Percentiles rank a stretch among this genome's conserved stretches.
Conservation (phyloP, 208 protist species). For the Trypanosoma melophagium region DNA sequence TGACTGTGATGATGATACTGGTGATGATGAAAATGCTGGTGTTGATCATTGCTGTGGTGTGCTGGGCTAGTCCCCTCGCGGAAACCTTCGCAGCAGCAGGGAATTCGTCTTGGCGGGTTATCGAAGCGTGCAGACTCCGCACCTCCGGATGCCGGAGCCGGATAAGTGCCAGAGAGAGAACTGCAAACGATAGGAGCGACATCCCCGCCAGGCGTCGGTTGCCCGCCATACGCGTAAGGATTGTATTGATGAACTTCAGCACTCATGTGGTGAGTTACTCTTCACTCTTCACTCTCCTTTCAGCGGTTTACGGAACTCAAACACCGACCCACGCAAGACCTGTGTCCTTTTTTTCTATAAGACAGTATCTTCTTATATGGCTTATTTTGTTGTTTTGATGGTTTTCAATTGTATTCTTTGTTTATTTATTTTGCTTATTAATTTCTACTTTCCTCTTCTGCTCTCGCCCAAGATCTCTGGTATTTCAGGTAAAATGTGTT, state of each 20-base stretch:
- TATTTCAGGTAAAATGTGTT: too few species aligned
- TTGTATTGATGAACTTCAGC: conserved; percentile 6
- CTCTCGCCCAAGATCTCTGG: background rate
- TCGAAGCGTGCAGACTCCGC: background rate
- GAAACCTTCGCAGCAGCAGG: conserved; percentile 59
- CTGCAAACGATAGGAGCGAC: conserved; percentile 26
- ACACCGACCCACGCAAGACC: background rate
- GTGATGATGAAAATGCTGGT: background rate
- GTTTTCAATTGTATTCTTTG: background rate
- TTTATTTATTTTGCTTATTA: background rate
- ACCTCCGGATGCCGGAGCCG: background rate
- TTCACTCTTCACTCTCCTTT: background rate
- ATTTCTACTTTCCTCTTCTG: background rate
- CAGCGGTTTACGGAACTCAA: background rate
- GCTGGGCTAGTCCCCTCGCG: conserved; percentile 1
- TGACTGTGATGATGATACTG: background rate
- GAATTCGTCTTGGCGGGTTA: conserved; percentile 4
- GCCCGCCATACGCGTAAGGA: background rate
- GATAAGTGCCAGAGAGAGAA: conserved; percentile 22
- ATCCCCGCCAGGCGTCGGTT: background rate
- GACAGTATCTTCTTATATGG: background rate
- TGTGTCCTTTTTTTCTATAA: background rate
- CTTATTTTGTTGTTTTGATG: background rate
- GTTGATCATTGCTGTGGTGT: background rate
- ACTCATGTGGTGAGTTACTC: background rate